Percentiles rank a stretch among this genome's conserved stretches.
Evolutionary conservation across 495 filamentous ascomycete genomes (phyloP).

Genomic region (Tuber magnatum): DNA sequence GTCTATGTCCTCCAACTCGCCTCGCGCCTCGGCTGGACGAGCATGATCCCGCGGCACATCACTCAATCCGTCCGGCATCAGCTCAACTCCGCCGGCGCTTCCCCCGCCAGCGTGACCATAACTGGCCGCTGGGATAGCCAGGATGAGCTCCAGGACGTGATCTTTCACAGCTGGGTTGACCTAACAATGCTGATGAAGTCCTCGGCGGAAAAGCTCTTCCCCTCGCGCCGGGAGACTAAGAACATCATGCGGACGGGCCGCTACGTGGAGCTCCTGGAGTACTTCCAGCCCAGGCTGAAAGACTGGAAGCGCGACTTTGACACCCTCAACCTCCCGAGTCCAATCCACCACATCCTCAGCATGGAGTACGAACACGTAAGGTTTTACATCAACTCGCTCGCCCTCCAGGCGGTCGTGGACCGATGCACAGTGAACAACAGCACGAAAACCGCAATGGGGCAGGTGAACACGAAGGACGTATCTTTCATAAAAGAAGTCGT

Average conservation of each 20-base stretch:
- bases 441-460: slow-evolving; percentile 48
- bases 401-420: slow-evolving; percentile 89
- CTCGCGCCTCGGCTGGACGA: slow-evolving; percentile 85
- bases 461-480: slow-evolving; percentile 51
- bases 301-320: slow-evolving; percentile 73
- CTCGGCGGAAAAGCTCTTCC: slow-evolving; percentile 76
- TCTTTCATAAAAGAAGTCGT: slow-evolving; percentile 83
- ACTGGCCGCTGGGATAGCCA: slow-evolving; percentile 27
- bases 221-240: slow-evolving; percentile 72
- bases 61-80: slow-evolving; percentile 39
- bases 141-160: slow-evolving; percentile 56
- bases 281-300: slow-evolving; percentile 62
- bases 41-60: slow-evolving; percentile 72
- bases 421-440: slow-evolving; percentile 64
- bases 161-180: slow-evolving; percentile 85
- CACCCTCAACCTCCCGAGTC: slow-evolving; percentile 58
- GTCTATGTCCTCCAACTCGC: slow-evolving; percentile 87
- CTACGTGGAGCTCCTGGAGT: slow-evolving; percentile 70
- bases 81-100: slow-evolving; percentile 21
- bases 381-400: slow-evolving; percentile 87
- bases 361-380: slow-evolving; percentile 88
- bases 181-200: slow-evolving; percentile 83
- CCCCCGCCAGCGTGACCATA: slow-evolving; percentile 14
- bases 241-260: slow-evolving; percentile 75
- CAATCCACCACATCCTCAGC: slow-evolving; percentile 72